Percentiles rank a stretch among this genome's conserved stretches.
phyloP scores from a whole-genome alignment of 179 eudicot genomes.

The Spergularia azorica region DNA sequence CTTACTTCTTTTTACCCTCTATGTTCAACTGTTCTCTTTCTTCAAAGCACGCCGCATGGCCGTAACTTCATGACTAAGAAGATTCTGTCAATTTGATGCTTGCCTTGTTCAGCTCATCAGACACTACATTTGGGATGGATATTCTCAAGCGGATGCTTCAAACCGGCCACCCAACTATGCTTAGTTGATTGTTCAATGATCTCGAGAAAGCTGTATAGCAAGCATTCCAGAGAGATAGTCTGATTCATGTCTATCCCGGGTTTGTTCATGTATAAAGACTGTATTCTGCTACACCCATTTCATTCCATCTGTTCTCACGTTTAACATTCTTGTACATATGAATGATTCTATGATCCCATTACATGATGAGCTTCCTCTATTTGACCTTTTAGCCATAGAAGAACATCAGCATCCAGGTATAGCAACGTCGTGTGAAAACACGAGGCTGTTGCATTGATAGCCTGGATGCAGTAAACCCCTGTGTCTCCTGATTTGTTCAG shows the following conservation, averaged over 20 bases:
- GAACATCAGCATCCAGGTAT: too few species aligned
- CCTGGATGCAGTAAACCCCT: too few species aligned
- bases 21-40: background rate
- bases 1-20: background rate
- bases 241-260: background rate
- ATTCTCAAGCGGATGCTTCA: constrained; percentile 98
- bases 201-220: background rate
- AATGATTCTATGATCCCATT: too few species aligned
- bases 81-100: background rate
- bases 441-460: too few species aligned
- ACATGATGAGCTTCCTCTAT: too few species aligned
- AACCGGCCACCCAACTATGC: constrained; percentile 99
- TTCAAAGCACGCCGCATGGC: background rate
- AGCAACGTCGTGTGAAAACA: too few species aligned
- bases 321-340: background rate
- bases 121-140: constrained; percentile 94
- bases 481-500: too few species aligned
- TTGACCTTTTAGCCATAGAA: too few species aligned
- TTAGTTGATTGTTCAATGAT: constrained; percentile 53
- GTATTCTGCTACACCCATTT: background rate
- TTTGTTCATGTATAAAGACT: background rate
- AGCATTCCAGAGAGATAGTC: background rate
- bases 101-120: constrained; percentile 73
- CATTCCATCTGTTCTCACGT: background rate
- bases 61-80: background rate